phyloP scores from a whole-genome alignment of 192 early-diverging fungal species.

The Backusella mclennaniae region DNA sequence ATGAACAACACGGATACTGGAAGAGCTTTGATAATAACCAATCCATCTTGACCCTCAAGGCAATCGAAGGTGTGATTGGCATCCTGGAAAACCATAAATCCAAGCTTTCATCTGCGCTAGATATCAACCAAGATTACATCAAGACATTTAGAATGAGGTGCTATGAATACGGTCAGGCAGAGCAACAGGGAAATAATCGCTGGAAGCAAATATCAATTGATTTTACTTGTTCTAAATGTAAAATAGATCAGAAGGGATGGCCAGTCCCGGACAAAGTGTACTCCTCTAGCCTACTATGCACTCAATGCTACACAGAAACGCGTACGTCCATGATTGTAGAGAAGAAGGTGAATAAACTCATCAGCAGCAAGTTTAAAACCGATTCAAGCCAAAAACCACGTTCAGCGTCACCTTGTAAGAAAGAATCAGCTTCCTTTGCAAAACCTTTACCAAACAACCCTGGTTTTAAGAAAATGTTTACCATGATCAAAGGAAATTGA shows the following conservation, averaged over 20 bases:
- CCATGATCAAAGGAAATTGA: conserved; percentile 7
- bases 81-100: neutral
- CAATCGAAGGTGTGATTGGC: neutral
- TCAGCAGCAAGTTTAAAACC: conserved; percentile 8
- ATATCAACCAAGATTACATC: conserved; percentile 8
- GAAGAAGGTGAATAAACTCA: conserved; percentile 16
- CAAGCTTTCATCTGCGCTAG: neutral
- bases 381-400: neutral
- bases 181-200: conserved; percentile 5
- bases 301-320: conserved; percentile 17
- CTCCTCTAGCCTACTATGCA: conserved; percentile 14
- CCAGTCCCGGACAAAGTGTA: conserved; percentile 23
- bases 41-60: neutral
- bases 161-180: conserved; percentile 17
- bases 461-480: conserved; percentile 3
- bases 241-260: conserved; percentile 8
- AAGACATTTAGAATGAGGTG: neutral
- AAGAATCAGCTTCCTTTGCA: neutral
- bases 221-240: conserved; percentile 21
- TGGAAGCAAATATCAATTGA: conserved; percentile 14
- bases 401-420: neutral
- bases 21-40: conserved; percentile 14
- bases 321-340: conserved; percentile 27
- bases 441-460: neutral
- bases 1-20: conserved; percentile 13